Evolutionary conservation across 2,329 filamentous ascomycete species (phyloP), one percentile per base, ranked within the genome.

Genomic region (Sarocladiaceae sp.): DNA sequence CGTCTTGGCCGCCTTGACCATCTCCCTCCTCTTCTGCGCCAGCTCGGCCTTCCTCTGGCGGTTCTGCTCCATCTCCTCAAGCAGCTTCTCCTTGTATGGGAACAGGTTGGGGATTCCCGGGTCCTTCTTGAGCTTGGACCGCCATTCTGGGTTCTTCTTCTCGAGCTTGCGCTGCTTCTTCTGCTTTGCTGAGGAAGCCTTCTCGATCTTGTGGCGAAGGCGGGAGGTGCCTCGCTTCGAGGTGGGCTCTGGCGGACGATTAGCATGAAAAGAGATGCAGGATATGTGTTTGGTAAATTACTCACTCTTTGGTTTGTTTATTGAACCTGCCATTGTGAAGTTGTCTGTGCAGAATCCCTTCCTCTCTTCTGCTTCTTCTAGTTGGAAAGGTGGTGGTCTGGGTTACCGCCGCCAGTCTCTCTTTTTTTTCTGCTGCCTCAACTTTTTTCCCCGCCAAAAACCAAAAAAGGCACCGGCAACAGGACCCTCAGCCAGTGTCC

Each of bases 71-170:
- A 98, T 94, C 66, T 98, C 89, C 47, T 90, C 82, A 26, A 98
- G 77, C 21, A 98, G 78, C 73, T 85, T 90, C 64, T 96, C 90
- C 72, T 98, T 98, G 75, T 93, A 96, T 1, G 93, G 93, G 69
- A 96, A 98, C 27, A 96, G 70, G 61, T 97, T 98, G 32, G 93
- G 93, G 50, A 98, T 96, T 40, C 93, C 93, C 19, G 91, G 93
- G 58, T 98, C 93, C 72, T 97, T 98, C 79, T 96, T 97, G 54
- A 95, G 64, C 64, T 89, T 87, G 48, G 88, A 90, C 55, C 86
- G 82, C 89, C 93, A 97, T 87, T 95, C 82, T 26, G 93, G 91
- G 65, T 96, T 95, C 80, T 95, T 89, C 73, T 95, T 97, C 45
- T 85, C 88, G 46, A 82, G 74, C 74, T 95, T 97, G 60, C 82